Evolutionary conservation across 2,329 filamentous ascomycete species (phyloP).

Genomic region (Nemania diffusa): DNA sequence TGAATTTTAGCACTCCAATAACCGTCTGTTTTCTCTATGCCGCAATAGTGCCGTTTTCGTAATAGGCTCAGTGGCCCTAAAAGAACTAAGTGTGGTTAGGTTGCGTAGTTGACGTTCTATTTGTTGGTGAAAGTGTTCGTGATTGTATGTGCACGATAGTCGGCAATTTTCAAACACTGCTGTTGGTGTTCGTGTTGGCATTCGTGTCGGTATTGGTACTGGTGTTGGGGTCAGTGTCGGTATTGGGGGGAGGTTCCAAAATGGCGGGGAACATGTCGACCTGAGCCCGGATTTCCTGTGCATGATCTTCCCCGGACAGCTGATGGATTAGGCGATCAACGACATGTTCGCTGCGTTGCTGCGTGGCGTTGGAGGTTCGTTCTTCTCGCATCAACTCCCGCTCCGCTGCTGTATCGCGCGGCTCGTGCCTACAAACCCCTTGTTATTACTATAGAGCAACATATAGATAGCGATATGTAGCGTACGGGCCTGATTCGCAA

Average conservation of each 20-base stretch:
- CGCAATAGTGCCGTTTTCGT: not conserved
- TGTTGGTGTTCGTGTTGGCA: not conserved
- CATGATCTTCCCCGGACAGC: constrained; percentile 15
- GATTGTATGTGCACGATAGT: not conserved
- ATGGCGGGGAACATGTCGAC: constrained; percentile 7
- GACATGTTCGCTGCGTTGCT: constrained; percentile 19
- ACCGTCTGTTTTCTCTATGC: not conserved
- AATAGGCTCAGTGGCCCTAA: not conserved
- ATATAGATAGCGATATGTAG: not conserved
- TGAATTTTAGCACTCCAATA: not conserved
- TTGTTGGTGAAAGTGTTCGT: not conserved
- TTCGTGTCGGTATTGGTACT: too few relatives aligned
- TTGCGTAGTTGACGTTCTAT: not conserved
- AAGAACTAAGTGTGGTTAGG: not conserved
- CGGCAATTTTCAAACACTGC: not conserved
- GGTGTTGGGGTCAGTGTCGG: not conserved
- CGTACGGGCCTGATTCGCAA: constrained; percentile 35
- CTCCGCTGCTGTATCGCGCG: constrained; percentile 25
- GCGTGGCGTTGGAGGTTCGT: constrained; percentile 21
- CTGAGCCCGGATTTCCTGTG: constrained; percentile 11
- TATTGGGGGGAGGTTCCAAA: not conserved
- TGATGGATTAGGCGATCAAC: constrained; percentile 21
- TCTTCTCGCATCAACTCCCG: constrained; percentile 21
- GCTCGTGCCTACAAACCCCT: constrained; percentile 31
- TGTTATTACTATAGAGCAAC: constrained; percentile 7